Base-by-base conservation (phyloP, 805 yeast genomes). In the Middelhovenomyces tepae region DNA sequence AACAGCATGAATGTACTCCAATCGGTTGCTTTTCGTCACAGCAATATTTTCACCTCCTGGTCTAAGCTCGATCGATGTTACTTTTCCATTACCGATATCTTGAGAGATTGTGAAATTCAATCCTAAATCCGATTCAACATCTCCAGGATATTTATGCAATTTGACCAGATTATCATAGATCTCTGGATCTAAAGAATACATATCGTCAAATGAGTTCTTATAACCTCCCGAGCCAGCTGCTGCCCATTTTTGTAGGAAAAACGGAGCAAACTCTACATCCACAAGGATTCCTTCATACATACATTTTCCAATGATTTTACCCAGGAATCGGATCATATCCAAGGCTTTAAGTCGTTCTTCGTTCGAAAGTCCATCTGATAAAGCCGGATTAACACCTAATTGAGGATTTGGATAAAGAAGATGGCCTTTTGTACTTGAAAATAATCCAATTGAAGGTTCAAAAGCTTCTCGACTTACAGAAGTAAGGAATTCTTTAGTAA, bases 401-500 rank as follows among this genome's bases (percentile, higher is more conserved):
- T 66, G 67, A 1, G 85, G 78, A 46, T 74, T 75, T 2, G 96
- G 96, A 49, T 79, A 84, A 9, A 89, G 47, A 37, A 78, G 77
- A 49, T 82, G 72, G 26, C 70, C 59, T 1, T 55, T 51, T 15
- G 67, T 74, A 17, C 60, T 61, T 5, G 54, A 48, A 38, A 75
- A 74, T 5, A 71, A 47, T 1, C 57, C 44, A 13, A 47, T 40
- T 21, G 46, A 47, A 4, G 64, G 58, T 19, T 63, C 58, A 46
- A 89, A 83, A 0, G 82, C 87, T 42, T 80, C 83, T 3, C 60
- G 62, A 2, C 78, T 72, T 1, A 85, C 75, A 32, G 78, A 64
- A 2, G 89, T 85, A 35, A 89, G 59, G 42, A 91, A 75, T 48
- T 89, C 98, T 53, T 89, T 87, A 0, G 96, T 87, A 16, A 89